A percentile compares a stretch with the other conserved stretches of the same genome.
Evolutionary conservation across 2,329 filamentous ascomycete genomes (phyloP).

Genomic region (Ophiocordyceps unilateralis): DNA sequence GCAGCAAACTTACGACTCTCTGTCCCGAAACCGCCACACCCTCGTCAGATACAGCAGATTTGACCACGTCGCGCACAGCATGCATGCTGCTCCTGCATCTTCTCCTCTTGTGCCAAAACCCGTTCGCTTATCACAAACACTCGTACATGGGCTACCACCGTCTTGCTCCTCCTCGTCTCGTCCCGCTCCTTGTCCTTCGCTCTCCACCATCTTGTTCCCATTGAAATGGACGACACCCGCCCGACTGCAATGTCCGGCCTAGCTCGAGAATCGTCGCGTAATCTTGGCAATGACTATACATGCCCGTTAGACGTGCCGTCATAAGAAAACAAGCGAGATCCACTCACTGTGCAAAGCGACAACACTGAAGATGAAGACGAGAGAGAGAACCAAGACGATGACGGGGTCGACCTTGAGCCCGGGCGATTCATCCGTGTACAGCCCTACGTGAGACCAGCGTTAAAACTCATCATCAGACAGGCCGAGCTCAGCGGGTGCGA

Average conservation of each 20-base stretch:
- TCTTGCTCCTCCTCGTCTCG: too few relatives aligned
- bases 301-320: background rate
- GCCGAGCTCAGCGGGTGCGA: slow-evolving; percentile 7
- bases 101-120: background rate
- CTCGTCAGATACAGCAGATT: background rate
- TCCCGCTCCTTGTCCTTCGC: background rate
- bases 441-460: slow-evolving; percentile 31
- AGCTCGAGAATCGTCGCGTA: slow-evolving; percentile 68
- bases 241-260: slow-evolving; percentile 11
- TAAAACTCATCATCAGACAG: slow-evolving; percentile 5
- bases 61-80: background rate
- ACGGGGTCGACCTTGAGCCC: slow-evolving; percentile 96
- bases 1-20: too few relatives aligned
- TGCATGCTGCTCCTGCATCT: background rate
- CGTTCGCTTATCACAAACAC: background rate
- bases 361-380: slow-evolving; percentile 98
- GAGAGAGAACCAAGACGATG: slow-evolving; percentile 84
- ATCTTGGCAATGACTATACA: slow-evolving; percentile 78
- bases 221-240: background rate
- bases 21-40: too few relatives aligned
- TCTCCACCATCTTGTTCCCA: background rate
- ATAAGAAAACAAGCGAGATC: background rate
- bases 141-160: background rate
- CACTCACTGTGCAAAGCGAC: slow-evolving; percentile 88
- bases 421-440: slow-evolving; percentile 97